These are phyloP conservation scores for Penicillium flavigenum DNA, from an alignment of 495 filamentous ascomycete genomes.

Conservation along the genomic window DNA sequence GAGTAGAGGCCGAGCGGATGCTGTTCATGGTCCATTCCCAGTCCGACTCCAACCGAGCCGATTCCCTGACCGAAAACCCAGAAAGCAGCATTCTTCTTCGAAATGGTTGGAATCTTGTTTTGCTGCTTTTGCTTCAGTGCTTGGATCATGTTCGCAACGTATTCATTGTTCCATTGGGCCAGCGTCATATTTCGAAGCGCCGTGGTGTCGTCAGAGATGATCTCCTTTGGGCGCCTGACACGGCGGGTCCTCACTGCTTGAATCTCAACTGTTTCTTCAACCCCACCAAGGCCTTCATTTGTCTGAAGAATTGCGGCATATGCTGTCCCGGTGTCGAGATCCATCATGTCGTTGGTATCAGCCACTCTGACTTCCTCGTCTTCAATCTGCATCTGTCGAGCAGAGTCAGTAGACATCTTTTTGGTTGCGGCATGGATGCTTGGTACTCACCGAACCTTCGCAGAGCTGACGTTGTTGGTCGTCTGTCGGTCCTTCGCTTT, in stretches of 20 bases:
- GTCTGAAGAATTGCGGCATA: background rate
- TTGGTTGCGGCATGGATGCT: background rate
- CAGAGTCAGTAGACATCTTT: background rate
- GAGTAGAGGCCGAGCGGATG: constrained; percentile 55
- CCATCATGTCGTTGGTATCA: constrained; percentile 20
- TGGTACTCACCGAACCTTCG: constrained; percentile 25
- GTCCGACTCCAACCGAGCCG: constrained; percentile 54
- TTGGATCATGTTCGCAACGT: constrained; percentile 53
- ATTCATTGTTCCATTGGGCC: constrained; percentile 58
- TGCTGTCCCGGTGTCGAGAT: constrained; percentile 24
- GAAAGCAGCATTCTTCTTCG: constrained; percentile 56
- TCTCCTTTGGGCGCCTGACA: constrained; percentile 31
- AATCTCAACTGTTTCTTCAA: constrained; percentile 5
- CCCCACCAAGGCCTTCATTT: background rate
- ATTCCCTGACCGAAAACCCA: constrained; percentile 56
- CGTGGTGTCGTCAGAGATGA: constrained; percentile 34
- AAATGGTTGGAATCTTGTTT: constrained; percentile 37
- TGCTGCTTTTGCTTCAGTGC: constrained; percentile 44
- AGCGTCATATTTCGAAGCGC: constrained; percentile 54
- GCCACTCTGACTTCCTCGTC: background rate
- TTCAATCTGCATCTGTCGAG: constrained; percentile 6
- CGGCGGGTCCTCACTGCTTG: background rate
- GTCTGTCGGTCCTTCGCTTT: background rate
- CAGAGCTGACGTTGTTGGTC: background rate
- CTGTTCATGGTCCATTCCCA: constrained; percentile 37